These are phyloP conservation scores for Globisporangium camurandrum DNA, from an alignment of 352 stramenopile species.

Conservation along the genomic window DNA sequence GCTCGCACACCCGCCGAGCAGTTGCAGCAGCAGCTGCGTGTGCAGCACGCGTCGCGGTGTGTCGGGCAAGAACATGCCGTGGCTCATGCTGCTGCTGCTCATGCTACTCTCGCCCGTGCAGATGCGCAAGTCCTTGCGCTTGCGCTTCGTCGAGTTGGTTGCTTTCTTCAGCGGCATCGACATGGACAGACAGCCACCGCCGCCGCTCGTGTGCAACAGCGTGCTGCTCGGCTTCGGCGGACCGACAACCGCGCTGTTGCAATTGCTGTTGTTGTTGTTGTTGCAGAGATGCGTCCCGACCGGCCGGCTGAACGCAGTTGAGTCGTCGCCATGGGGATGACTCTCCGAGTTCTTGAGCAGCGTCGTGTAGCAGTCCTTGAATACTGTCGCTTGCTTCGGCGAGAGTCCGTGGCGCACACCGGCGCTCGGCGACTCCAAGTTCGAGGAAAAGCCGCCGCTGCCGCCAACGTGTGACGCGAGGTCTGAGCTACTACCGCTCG, in stretches of 20 bases:
- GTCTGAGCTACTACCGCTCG: conserved; percentile 2
- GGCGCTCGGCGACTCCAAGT: conserved; percentile 8
- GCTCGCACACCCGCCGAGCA: too few relatives aligned
- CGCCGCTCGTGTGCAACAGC: not conserved
- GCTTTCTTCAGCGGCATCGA: conserved; percentile 32
- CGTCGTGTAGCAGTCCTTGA: conserved; percentile 72
- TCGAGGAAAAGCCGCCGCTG: conserved; percentile 1
- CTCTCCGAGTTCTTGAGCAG: conserved; percentile 53
- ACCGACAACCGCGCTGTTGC: conserved; percentile 1
- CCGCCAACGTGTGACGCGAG: too few relatives aligned
- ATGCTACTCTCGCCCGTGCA: conserved; percentile 51
- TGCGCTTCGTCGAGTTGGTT: conserved; percentile 50
- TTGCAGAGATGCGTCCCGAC: conserved; percentile 9
- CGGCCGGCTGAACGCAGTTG: conserved; percentile 1
- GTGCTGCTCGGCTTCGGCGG: conserved; percentile 2
- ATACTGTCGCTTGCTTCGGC: conserved; percentile 53
- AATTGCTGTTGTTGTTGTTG: conserved; percentile 1
- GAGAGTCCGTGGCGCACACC: conserved; percentile 29
- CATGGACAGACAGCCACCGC: conserved; percentile 1
- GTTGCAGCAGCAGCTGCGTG: conserved; percentile 72
- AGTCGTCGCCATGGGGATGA: conserved; percentile 5
- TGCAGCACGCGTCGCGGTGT: conserved; percentile 68
- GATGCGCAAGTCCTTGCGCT: conserved; percentile 79
- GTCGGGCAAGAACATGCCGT: conserved; percentile 70
- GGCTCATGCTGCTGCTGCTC: conserved; percentile 6